Conservation (phyloP, 73 alveolate species). For the Stentor coeruleus region DNA sequence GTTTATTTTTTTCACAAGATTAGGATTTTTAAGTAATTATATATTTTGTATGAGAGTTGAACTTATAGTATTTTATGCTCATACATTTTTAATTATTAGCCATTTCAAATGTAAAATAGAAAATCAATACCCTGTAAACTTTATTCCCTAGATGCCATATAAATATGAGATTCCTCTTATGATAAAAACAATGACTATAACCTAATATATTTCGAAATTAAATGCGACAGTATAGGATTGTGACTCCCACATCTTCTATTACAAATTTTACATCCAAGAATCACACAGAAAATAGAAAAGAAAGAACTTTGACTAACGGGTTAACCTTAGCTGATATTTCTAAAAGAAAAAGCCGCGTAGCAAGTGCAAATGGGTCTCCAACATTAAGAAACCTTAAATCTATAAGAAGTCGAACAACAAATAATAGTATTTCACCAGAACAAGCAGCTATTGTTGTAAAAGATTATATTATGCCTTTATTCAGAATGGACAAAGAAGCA, state of each 20-base stretch:
- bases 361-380: not conserved
- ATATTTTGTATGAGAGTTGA: too few species aligned
- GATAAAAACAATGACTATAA: too few species aligned
- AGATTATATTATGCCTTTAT: conserved; percentile 23
- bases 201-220: too few species aligned
- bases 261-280: not conserved
- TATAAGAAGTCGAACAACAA: not conserved
- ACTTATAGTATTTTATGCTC: too few species aligned
- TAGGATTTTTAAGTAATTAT: too few species aligned
- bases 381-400: not conserved
- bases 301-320: not conserved
- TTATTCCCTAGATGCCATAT: too few species aligned
- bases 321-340: not conserved
- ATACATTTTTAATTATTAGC: too few species aligned
- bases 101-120: too few species aligned
- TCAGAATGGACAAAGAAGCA: conserved; percentile 30
- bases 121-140: too few species aligned
- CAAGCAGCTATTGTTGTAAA: conserved; percentile 29
- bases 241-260: not conserved
- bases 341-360: not conserved
- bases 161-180: too few species aligned
- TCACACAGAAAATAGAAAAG: not conserved
- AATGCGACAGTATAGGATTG: not conserved
- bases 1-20: too few species aligned
- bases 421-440: conserved; percentile 27